Evolutionary conservation across 73 alveolate species (phyloP), one percentile per base, ranked within the genome.

Genomic region (Durusdinium trenchii): DNA sequence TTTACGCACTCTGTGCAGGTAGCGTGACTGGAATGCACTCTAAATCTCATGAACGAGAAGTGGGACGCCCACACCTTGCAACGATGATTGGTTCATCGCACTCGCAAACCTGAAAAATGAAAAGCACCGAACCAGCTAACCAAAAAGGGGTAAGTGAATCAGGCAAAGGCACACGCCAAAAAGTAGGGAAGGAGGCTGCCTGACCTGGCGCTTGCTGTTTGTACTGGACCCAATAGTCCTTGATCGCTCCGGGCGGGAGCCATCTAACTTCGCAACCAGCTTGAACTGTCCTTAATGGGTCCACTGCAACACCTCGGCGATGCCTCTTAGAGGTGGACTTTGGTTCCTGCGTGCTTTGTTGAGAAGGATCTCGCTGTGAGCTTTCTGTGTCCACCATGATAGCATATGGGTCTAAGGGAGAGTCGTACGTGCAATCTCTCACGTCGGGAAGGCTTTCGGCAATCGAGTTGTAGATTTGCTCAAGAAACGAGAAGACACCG

Each of bases 361-460:
- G n/a, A 60, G 18, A 23, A 23, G 73, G 73, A 32, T 32, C n/a
- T 23, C 30, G n/a, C 18, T 23, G 73, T 23, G 30, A 23, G n/a
- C 18, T 32, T 60, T 23, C 73, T 2, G 30, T 23, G 73, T 60
- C 73, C 18, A 32, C 18, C 18, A 60, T 23, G 4, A 9, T 51
- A 36, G 16, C 20, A 10, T 73, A 18, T 20, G 26, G 42, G 10
- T 73, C 85, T 38, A 38, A 30, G 6, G n/a, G 52, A 36, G 7
- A 48, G 35, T 32, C 52, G 28, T 7, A 73, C 28, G 52, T 73
- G 10, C 52, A 6, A 73, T 73, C 85, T n/a, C 85, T 48, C n/a
- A 73, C 85, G 30, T 73, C 85, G 10, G 85, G 85, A 9, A 73
- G 54, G 85, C 28, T 73, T 32, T 73, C 85, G 10, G 85, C 85